phyloP scores from a whole-genome alignment of 768 basidiomycete species.

The Saitozyma podzolica region DNA sequence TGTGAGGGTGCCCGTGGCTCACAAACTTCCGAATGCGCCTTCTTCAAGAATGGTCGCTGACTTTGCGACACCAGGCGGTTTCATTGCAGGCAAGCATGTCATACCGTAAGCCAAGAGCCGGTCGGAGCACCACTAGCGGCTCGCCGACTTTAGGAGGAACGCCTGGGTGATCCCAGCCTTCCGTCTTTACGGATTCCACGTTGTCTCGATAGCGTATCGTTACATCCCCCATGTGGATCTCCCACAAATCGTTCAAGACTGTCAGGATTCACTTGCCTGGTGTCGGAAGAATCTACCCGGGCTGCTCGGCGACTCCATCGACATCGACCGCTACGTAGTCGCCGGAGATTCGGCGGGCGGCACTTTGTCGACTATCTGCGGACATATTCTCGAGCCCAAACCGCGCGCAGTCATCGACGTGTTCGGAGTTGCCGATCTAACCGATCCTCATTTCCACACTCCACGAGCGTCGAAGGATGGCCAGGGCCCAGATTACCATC shows the following conservation, averaged over 20 bases:
- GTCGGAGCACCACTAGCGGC: background rate
- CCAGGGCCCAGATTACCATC: background rate
- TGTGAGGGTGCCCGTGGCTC: no score
- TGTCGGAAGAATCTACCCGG: constrained; percentile 14
- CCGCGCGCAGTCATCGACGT: constrained; percentile 17
- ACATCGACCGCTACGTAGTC: constrained; percentile 16
- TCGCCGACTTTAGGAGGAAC: constrained; percentile 2
- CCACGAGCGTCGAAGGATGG: background rate
- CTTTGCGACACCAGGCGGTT: constrained; percentile 14
- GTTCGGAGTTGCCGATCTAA: constrained; percentile 23
- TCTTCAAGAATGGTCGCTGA: background rate
- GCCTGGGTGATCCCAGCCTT: constrained; percentile 26
- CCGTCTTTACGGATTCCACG: constrained; percentile 15
- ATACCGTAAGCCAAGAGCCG: background rate
- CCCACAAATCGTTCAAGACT: constrained; percentile 11
- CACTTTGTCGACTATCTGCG: constrained; percentile 9
- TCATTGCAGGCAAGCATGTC: constrained; percentile 17
- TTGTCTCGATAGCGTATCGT: constrained; percentile 28
- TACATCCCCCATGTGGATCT: constrained; percentile 21
- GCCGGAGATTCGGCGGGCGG: constrained; percentile 34
- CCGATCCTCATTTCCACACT: constrained; percentile 7
- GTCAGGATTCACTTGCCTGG: constrained; percentile 17
- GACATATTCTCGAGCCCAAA: constrained; percentile 9
- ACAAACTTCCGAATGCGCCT: background rate
- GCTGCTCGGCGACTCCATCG: constrained; percentile 14